phyloP scores from a whole-genome alignment of 352 stramenopile species.

The Pythium brassicae region DNA sequence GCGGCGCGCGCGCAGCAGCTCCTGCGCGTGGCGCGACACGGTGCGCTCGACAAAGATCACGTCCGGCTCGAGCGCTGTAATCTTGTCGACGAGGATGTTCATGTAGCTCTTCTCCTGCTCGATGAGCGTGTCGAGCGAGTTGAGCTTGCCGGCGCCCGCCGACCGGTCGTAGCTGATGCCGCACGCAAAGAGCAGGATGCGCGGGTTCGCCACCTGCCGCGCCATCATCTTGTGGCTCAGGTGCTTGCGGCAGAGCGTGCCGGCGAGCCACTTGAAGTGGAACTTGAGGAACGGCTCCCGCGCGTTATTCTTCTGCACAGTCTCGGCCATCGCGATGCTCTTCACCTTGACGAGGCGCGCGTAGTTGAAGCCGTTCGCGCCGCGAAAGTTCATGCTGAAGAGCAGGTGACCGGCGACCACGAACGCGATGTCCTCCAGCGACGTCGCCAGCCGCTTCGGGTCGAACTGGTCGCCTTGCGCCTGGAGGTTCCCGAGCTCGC shows the following conservation, averaged over 20 bases:
- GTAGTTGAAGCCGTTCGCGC: slow-evolving; percentile 77
- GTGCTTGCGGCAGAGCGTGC: slow-evolving; percentile 95
- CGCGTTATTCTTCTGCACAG: slow-evolving; percentile 65
- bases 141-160: slow-evolving; percentile 78
- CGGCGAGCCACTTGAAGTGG: slow-evolving; percentile 94
- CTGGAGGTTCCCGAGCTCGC: slow-evolving; percentile 23
- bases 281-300: slow-evolving; percentile 55
- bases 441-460: slow-evolving; percentile 32
- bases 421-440: slow-evolving; percentile 74
- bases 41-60: slow-evolving; percentile 92
- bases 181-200: slow-evolving; percentile 95
- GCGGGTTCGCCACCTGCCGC: slow-evolving; percentile 88
- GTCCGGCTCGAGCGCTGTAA: slow-evolving; percentile 93
- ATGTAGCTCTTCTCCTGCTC: slow-evolving; percentile 98
- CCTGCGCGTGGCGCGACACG: slow-evolving; percentile 90
- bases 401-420: slow-evolving; percentile 70
- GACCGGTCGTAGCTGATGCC: slow-evolving; percentile 96
- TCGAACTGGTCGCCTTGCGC: slow-evolving; percentile 22
- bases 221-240: slow-evolving; percentile 97
- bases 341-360: slow-evolving; percentile 77
- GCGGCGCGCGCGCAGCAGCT: slow-evolving; percentile 87
- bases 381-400: slow-evolving; percentile 80
- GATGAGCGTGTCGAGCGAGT: slow-evolving; percentile 93
- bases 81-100: slow-evolving; percentile 96
- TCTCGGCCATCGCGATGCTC: slow-evolving; percentile 55